A percentile compares a stretch with the other conserved stretches of the same genome.
Evolutionary conservation across 371 early-diverging fungal species (phyloP).

Genomic region (Basidiobolus meristosporus): DNA sequence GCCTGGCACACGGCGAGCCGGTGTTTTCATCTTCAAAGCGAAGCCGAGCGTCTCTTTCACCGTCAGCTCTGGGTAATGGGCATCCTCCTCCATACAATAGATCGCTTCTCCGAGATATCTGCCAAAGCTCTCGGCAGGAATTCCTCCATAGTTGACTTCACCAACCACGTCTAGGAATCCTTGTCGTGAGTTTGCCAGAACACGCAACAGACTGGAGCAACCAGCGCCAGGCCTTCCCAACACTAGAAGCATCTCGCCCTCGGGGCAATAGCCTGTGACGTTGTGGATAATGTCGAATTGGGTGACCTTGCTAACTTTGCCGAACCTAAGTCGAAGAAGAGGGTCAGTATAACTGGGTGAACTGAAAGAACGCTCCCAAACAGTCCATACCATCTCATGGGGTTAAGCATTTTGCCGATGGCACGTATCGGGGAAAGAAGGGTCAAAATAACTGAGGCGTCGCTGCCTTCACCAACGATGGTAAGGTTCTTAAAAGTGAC

Average conservation of each 20-base stretch:
- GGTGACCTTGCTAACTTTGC: background rate
- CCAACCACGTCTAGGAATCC: constrained; percentile 30
- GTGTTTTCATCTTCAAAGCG: constrained; percentile 26
- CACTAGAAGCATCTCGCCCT: constrained; percentile 50
- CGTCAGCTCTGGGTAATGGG: constrained; percentile 37
- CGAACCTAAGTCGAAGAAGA: too few species aligned
- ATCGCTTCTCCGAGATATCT: constrained; percentile 30
- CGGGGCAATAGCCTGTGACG: constrained; percentile 32
- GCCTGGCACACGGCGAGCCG: constrained; percentile 17
- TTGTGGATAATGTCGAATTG: constrained; percentile 18
- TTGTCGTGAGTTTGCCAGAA: constrained; percentile 34
- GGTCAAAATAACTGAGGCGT: constrained; percentile 7
- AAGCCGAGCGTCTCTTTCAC: constrained; percentile 26
- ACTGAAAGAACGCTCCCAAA: background rate
- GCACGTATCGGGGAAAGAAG: constrained; percentile 6
- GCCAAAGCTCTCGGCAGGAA: constrained; percentile 22
- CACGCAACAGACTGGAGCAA: constrained; percentile 38
- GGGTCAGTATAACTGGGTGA: too few species aligned
- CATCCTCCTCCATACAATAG: constrained; percentile 51
- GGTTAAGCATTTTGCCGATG: background rate
- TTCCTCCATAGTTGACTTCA: constrained; percentile 30
- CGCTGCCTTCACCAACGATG: constrained; percentile 3
- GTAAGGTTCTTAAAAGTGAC: background rate
- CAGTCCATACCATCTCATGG: background rate
- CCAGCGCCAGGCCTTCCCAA: constrained; percentile 54